These are phyloP conservation scores for Furcasterigmium furcatum DNA, from an alignment of 2,329 filamentous ascomycete genomes.

Conservation along the genomic window DNA sequence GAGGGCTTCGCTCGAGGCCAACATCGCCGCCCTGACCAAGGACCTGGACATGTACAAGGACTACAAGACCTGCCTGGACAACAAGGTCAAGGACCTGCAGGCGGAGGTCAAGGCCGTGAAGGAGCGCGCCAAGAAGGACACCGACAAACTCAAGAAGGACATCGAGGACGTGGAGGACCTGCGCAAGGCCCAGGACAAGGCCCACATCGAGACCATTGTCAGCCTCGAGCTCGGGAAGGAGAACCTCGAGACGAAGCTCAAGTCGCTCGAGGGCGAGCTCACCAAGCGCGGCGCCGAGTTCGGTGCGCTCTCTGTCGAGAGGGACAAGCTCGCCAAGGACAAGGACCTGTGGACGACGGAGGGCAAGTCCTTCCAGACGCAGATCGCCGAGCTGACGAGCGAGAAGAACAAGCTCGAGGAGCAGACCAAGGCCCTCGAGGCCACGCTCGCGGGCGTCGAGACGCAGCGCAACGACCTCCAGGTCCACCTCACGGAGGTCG, in stretches of 20 bases:
- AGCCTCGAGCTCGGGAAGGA: constrained; percentile 12
- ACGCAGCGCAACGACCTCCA: constrained; percentile 1
- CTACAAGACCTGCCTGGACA: constrained; percentile 6
- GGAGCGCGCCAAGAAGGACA: constrained; percentile 3
- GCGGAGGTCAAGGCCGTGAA: constrained; percentile 1
- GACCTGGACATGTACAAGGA: constrained; percentile 3
- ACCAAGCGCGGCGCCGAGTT: constrained; percentile 7
- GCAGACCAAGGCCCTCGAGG: constrained; percentile 1
- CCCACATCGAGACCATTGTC: constrained; percentile 12
- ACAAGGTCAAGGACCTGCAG: constrained; percentile 6
- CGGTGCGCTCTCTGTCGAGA: constrained; percentile 10
- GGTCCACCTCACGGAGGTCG: constrained; percentile 6
- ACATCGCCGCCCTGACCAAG: constrained; percentile 4
- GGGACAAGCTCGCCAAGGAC: constrained; percentile 8
- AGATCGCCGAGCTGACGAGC: constrained; percentile 6
- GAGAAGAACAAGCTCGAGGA: constrained; percentile 6
- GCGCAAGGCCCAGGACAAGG: constrained; percentile 7
- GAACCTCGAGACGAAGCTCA: constrained; percentile 5
- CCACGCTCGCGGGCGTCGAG: constrained; percentile 5
- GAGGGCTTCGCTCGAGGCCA: constrained; percentile 6
- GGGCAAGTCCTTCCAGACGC: constrained; percentile 9
- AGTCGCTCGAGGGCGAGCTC: constrained; percentile 10
- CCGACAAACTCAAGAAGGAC: constrained; percentile 5
- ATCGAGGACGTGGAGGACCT: constrained; percentile 8
- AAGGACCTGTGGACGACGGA: constrained; percentile 9